A percentile compares a stretch with the other conserved stretches of the same genome.
These are phyloP conservation scores for Salix purpurea DNA, from an alignment of 345 rosid genomes.

Conservation along the genomic window DNA sequence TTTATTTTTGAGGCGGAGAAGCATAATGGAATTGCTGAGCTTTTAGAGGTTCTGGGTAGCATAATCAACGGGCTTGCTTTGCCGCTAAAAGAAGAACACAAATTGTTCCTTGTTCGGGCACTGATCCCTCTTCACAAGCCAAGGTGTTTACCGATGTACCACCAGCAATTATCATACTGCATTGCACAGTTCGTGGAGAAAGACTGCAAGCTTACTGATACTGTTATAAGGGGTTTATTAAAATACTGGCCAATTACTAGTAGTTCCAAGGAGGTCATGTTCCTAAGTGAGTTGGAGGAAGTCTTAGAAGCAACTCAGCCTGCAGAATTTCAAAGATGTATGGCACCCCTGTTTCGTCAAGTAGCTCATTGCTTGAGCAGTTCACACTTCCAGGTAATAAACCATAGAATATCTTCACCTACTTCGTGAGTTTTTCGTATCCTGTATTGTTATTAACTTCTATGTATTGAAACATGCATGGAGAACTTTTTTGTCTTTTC, in stretches of 20 bases:
- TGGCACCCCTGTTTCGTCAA: slow-evolving; percentile 60
- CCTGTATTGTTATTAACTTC: background rate
- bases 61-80: slow-evolving; percentile 74
- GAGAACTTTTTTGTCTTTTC: background rate
- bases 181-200: slow-evolving; percentile 66
- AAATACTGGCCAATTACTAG: slow-evolving; percentile 71
- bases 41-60: slow-evolving; percentile 68
- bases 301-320: slow-evolving; percentile 69
- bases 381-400: slow-evolving; percentile 68
- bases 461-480: background rate
- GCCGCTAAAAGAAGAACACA: slow-evolving; percentile 72
- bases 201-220: slow-evolving; percentile 65
- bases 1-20: slow-evolving; percentile 69
- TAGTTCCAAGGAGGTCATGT: slow-evolving; percentile 69
- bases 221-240: slow-evolving; percentile 53
- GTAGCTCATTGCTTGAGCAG: slow-evolving; percentile 67
- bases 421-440: background rate
- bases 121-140: slow-evolving; percentile 74
- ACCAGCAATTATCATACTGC: slow-evolving; percentile 66
- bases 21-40: slow-evolving; percentile 70
- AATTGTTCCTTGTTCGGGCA: slow-evolving; percentile 57
- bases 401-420: background rate
- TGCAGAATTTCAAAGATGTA: slow-evolving; percentile 65
- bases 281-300: slow-evolving; percentile 67
- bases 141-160: slow-evolving; percentile 61